A percentile compares a stretch with the other conserved stretches of the same genome.
phyloP scores from a whole-genome alignment of 164 flowering plant species.

The Vitis rupestris region DNA sequence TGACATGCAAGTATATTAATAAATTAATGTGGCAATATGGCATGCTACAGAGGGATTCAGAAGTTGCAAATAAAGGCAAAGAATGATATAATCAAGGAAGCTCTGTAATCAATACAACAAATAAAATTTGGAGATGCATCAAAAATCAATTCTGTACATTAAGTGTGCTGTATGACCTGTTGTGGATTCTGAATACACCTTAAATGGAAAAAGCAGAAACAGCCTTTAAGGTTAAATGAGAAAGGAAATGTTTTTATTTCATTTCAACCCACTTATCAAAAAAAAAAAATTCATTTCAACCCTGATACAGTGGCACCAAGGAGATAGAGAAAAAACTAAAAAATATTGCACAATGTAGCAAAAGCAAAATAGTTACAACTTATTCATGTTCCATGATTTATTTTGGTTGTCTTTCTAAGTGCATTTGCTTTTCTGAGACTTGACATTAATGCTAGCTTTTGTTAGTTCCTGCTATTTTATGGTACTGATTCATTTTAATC shows the following conservation, averaged over 20 bases:
- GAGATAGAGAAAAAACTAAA: not conserved
- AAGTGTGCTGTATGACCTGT: not conserved
- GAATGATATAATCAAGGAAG: not conserved
- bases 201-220: not conserved
- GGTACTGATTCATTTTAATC: slow-evolving; percentile 4
- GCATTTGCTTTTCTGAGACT: not conserved
- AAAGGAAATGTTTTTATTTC: not conserved
- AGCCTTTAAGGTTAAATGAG: not conserved
- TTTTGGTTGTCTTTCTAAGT: not conserved
- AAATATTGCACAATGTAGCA: not conserved
- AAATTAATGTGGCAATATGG: not conserved
- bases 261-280: not conserved
- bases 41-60: not conserved
- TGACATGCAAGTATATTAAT: not conserved
- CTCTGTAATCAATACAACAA: not conserved
- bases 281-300: not conserved
- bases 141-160: not conserved
- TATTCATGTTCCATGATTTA: not conserved
- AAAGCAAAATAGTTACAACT: not conserved
- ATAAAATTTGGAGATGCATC: not conserved
- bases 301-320: not conserved
- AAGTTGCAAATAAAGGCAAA: not conserved
- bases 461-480: not conserved
- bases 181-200: not conserved
- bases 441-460: not conserved